Percentiles rank a stretch among this genome's conserved stretches.
Evolutionary conservation across 768 basidiomycete species (phyloP).

Genomic region (Lentinula aciculospora): DNA sequence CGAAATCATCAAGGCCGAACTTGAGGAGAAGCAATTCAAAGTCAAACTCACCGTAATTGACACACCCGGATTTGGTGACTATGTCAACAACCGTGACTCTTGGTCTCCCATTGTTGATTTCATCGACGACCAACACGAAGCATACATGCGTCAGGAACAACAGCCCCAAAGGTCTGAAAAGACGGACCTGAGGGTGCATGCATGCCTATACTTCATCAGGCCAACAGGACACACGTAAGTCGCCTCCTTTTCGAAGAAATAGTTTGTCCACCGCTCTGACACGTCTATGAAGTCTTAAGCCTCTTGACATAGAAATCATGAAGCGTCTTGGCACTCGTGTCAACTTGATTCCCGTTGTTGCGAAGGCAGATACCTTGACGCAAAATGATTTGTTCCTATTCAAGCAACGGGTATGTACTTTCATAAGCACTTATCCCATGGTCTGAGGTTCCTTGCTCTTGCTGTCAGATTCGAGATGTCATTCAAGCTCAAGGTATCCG

Average conservation of each 20-base stretch:
- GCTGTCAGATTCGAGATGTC: conserved; percentile 75
- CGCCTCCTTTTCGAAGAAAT: conserved; percentile 8
- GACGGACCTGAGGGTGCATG: conserved; percentile 93
- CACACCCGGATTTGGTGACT: conserved; percentile 99
- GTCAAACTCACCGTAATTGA: conserved; percentile 99
- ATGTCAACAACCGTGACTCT: conserved; percentile 99
- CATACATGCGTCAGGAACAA: conserved; percentile 97
- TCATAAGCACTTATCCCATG: background rate
- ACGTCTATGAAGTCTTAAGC: conserved; percentile 64
- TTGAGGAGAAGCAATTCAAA: conserved; percentile 98
- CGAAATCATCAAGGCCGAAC: conserved; percentile 98
- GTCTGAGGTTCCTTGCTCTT: background rate
- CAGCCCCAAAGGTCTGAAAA: conserved; percentile 95
- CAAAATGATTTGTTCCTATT: conserved; percentile 87
- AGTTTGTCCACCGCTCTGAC: conserved; percentile 6
- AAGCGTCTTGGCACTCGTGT: conserved; percentile 97
- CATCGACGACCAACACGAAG: conserved; percentile 93
- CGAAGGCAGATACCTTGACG: conserved; percentile 96
- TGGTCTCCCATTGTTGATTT: conserved; percentile 99
- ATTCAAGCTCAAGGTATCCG: conserved; percentile 89
- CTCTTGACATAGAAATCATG: conserved; percentile 99
- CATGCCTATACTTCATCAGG: conserved; percentile 95
- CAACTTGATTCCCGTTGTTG: conserved; percentile 95
- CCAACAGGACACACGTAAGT: conserved; percentile 95
- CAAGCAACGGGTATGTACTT: conserved; percentile 77